These are phyloP conservation scores for Xylaria sp. DNA, from an alignment of 2,329 filamentous ascomycete species.

Conservation along the genomic window DNA sequence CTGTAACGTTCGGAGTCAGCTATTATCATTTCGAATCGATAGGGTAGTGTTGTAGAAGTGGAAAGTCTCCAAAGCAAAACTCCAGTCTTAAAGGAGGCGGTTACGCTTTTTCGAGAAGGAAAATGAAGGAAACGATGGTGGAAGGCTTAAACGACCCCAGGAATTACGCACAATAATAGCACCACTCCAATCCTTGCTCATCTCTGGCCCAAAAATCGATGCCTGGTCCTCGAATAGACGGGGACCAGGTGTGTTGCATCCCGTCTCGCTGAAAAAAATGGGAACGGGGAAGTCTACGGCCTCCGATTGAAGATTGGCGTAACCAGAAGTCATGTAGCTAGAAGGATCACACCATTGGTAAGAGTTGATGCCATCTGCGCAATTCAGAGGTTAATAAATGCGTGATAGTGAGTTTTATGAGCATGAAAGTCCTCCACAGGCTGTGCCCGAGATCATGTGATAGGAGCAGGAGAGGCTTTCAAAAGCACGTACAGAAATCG, in stretches of 20 bases:
- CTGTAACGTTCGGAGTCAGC: slow-evolving; percentile 11
- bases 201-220: slow-evolving; percentile 78
- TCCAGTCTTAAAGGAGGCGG: not conserved
- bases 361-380: slow-evolving; percentile 74
- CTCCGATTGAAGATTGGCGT: slow-evolving; percentile 72
- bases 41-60: not conserved
- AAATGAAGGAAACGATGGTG: not conserved
- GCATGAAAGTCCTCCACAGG: not conserved
- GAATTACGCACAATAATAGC: slow-evolving; percentile 67
- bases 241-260: slow-evolving; percentile 75
- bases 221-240: slow-evolving; percentile 76
- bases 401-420: not conserved
- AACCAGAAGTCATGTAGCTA: slow-evolving; percentile 72
- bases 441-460: not conserved
- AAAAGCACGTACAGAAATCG: slow-evolving; percentile 70
- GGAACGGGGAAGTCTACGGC: slow-evolving; percentile 80
- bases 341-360: slow-evolving; percentile 80
- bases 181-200: slow-evolving; percentile 77
- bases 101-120: not conserved
- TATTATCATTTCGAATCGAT: not conserved
- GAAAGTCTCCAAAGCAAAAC: not conserved
- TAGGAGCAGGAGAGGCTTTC: too few relatives aligned
- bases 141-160: not conserved
- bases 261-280: slow-evolving; percentile 90
- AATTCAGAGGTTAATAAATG: slow-evolving; percentile 10